Evolutionary conservation across 345 rosid species (phyloP).

Genomic region (Zanthoxylum bungeanum): DNA sequence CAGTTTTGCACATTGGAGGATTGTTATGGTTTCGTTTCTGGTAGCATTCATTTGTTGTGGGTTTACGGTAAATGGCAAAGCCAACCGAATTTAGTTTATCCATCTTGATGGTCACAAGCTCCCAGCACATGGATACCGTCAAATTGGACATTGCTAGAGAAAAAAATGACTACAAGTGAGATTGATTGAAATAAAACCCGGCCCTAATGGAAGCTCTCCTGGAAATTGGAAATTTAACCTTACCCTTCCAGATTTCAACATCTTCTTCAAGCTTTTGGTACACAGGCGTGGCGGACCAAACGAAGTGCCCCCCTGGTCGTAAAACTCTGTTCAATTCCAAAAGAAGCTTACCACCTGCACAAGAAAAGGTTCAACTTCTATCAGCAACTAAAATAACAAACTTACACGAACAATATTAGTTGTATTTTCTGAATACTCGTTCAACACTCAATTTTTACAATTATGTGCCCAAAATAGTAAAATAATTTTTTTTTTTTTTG

Average conservation of each 20-base stretch:
- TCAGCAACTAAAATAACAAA: too few species aligned
- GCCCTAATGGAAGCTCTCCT: too few species aligned
- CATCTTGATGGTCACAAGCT: slow-evolving; percentile 74
- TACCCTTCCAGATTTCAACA: slow-evolving; percentile 83
- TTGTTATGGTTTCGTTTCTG: slow-evolving; percentile 52
- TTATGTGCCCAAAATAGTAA: too few species aligned
- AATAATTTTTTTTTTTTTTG: too few species aligned
- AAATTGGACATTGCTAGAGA: slow-evolving; percentile 67
- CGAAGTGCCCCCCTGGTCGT: slow-evolving; percentile 85
- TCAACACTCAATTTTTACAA: too few species aligned
- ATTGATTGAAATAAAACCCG: background rate
- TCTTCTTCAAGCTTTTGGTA: slow-evolving; percentile 75
- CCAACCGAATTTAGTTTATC: slow-evolving; percentile 72
- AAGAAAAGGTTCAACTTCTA: background rate
- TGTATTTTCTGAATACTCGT: too few species aligned
- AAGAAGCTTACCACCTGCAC: slow-evolving; percentile 66
- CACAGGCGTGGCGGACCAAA: slow-evolving; percentile 98
- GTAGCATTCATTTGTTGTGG: slow-evolving; percentile 72
- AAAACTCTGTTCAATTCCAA: slow-evolving; percentile 83
- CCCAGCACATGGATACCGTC: slow-evolving; percentile 83
- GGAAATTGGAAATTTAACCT: background rate
- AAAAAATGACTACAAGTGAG: slow-evolving; percentile 16
- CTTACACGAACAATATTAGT: too few species aligned
- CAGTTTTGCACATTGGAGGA: slow-evolving; percentile 73
- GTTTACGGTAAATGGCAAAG: slow-evolving; percentile 80